Conservation (phyloP, 1,284 basidiomycete species). For the Chiua sp. region DNA sequence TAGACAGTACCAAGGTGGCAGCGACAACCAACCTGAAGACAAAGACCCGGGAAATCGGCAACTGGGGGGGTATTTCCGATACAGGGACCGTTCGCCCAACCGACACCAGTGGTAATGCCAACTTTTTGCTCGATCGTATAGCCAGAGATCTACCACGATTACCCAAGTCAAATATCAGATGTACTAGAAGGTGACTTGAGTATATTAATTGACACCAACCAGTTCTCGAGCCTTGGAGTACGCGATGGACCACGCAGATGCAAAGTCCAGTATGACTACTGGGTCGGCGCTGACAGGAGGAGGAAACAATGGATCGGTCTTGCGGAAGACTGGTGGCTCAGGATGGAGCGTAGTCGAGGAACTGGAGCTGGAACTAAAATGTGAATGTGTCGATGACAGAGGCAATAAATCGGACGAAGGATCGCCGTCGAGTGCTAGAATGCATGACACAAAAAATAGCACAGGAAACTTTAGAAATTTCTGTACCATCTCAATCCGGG, state of each 20-base stretch:
- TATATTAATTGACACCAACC: slow-evolving; percentile 25
- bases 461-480: slow-evolving; percentile 15
- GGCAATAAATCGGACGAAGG: neutral
- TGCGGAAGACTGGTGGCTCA: slow-evolving; percentile 35
- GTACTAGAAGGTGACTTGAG: no score
- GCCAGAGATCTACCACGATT: slow-evolving; percentile 32
- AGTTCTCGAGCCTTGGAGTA: slow-evolving; percentile 42
- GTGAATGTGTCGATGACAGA: neutral
- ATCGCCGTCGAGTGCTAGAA: slow-evolving; percentile 6
- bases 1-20: neutral
- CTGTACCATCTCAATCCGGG: slow-evolving; percentile 19
- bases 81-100: slow-evolving; percentile 44
- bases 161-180: no score
- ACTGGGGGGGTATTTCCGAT: slow-evolving; percentile 48
- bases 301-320: slow-evolving; percentile 34
- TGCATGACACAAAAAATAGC: slow-evolving; percentile 18
- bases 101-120: slow-evolving; percentile 45
- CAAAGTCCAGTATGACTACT: slow-evolving; percentile 48
- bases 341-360: slow-evolving; percentile 22
- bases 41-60: slow-evolving; percentile 33
- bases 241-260: slow-evolving; percentile 46
- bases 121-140: slow-evolving; percentile 50
- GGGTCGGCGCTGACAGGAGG: slow-evolving; percentile 35
- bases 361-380: neutral
- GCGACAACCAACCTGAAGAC: slow-evolving; percentile 30